phyloP scores from a whole-genome alignment of 345 rosid genomes.

The rapeseed (Brassica napus) region DNA sequence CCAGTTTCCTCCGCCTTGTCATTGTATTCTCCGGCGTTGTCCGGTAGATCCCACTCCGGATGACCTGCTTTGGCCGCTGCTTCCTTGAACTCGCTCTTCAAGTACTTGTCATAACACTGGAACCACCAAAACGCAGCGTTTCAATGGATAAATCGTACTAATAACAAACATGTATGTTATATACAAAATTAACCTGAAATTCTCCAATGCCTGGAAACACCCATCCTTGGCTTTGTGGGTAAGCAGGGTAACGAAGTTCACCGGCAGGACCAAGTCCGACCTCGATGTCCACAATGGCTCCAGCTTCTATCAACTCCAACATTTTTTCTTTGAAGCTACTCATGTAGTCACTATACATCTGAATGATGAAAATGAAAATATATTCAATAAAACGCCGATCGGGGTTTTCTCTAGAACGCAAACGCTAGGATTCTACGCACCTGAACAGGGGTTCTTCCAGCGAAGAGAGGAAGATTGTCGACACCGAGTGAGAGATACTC shows the following conservation, averaged over 20 bases:
- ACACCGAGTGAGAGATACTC: slow-evolving; percentile 73
- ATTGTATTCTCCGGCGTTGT: slow-evolving; percentile 70
- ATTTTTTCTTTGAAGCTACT: slow-evolving; percentile 73
- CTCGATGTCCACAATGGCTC: slow-evolving; percentile 66
- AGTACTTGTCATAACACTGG: slow-evolving; percentile 76
- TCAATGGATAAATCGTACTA: not conserved
- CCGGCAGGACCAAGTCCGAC: slow-evolving; percentile 93
- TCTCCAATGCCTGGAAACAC: slow-evolving; percentile 83
- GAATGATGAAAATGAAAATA: not conserved
- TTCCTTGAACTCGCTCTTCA: slow-evolving; percentile 63
- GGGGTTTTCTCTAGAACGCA: not conserved
- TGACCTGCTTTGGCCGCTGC: slow-evolving; percentile 65
- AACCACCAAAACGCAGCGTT: slow-evolving; percentile 21
- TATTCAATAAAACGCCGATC: not conserved
- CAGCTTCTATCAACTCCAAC: slow-evolving; percentile 62
- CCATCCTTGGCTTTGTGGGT: slow-evolving; percentile 77
- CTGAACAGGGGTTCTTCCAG: slow-evolving; percentile 69
- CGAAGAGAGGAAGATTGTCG: slow-evolving; percentile 56
- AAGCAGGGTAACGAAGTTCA: slow-evolving; percentile 87
- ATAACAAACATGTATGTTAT: not conserved
- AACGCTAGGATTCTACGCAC: slow-evolving; percentile 35
- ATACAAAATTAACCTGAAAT: slow-evolving; percentile 54
- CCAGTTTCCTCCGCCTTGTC: slow-evolving; percentile 59
- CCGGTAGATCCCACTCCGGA: slow-evolving; percentile 77
- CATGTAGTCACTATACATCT: slow-evolving; percentile 84